These are phyloP conservation scores for Barnettozyma vustinii DNA, from an alignment of 805 yeast genomes.

Conservation along the genomic window DNA sequence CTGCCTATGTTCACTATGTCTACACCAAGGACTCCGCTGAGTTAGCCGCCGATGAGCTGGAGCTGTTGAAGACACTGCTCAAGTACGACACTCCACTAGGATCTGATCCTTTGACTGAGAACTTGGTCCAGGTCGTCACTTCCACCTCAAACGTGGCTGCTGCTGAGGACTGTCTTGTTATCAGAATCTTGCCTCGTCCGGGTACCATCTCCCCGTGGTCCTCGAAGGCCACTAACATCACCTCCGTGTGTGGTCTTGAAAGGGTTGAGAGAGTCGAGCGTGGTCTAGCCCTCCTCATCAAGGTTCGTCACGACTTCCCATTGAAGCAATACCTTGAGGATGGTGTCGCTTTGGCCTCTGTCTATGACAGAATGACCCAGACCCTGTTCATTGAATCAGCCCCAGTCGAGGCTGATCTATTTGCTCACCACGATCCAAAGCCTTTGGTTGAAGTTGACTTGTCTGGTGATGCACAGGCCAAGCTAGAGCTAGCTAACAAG, in stretches of 20 bases:
- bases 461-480: slow-evolving; percentile 43
- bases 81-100: slow-evolving; percentile 71
- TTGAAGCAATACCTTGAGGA: slow-evolving; percentile 48
- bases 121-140: slow-evolving; percentile 34
- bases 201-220: slow-evolving; percentile 99
- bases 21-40: slow-evolving; percentile 40
- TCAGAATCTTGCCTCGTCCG: slow-evolving; percentile 82
- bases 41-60: slow-evolving; percentile 31
- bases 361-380: slow-evolving; percentile 96
- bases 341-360: slow-evolving; percentile 57
- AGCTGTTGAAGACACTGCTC: slow-evolving; percentile 56
- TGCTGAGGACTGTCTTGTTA: slow-evolving; percentile 45
- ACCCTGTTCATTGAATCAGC: slow-evolving; percentile 48
- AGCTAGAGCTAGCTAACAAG: slow-evolving; percentile 71
- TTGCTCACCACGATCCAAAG: slow-evolving; percentile 74
- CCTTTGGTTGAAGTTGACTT: slow-evolving; percentile 76
- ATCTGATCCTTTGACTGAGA: slow-evolving; percentile 38
- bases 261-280: slow-evolving; percentile 83
- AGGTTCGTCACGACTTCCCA: slow-evolving; percentile 68
- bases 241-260: slow-evolving; percentile 79
- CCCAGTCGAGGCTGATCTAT: slow-evolving; percentile 68
- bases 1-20: slow-evolving; percentile 79
- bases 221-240: slow-evolving; percentile 94
- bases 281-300: slow-evolving; percentile 72
- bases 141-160: slow-evolving; percentile 28